phyloP scores from a whole-genome alignment of 2,329 filamentous ascomycete species.

The Chaetomium olivaceum region DNA sequence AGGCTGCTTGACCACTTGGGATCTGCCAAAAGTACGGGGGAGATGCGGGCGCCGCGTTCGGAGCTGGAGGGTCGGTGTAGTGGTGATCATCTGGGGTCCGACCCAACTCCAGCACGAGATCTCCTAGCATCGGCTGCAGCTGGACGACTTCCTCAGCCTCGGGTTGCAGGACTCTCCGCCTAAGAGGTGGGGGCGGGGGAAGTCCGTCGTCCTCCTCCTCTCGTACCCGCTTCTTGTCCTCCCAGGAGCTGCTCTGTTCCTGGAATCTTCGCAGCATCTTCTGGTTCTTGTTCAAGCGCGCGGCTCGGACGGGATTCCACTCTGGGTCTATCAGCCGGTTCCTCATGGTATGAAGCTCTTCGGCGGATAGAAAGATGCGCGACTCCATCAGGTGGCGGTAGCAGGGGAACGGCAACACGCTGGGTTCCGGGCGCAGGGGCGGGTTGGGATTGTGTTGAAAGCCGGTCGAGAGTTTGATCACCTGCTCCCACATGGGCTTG shows the following conservation, averaged over 20 bases:
- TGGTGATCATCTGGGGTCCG: background rate
- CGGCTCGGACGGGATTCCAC: slow-evolving; percentile 7
- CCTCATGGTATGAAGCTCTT: background rate
- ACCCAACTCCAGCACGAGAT: background rate
- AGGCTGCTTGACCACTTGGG: too few species aligned
- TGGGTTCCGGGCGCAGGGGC: background rate
- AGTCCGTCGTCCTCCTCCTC: slow-evolving; percentile 1
- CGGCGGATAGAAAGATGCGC: slow-evolving; percentile 3
- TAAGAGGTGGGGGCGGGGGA: background rate
- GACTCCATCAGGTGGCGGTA: slow-evolving; percentile 18
- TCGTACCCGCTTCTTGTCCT: background rate
- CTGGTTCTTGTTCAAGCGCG: background rate
- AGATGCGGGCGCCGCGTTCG: background rate
- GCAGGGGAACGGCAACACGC: slow-evolving; percentile 27
- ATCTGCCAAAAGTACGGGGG: background rate
- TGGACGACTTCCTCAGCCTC: background rate
- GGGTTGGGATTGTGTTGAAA: slow-evolving; percentile 17
- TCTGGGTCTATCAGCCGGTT: slow-evolving; percentile 4
- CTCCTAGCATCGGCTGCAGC: background rate
- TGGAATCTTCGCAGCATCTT: background rate
- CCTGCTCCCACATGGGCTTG: slow-evolving; percentile 3
- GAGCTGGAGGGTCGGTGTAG: background rate
- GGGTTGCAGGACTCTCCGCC: background rate
- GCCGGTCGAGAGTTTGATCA: background rate
- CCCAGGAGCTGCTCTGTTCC: background rate